Evolutionary conservation across 148 eudicot genomes (phyloP).

Genomic region (Camellia lanceoleosa): DNA sequence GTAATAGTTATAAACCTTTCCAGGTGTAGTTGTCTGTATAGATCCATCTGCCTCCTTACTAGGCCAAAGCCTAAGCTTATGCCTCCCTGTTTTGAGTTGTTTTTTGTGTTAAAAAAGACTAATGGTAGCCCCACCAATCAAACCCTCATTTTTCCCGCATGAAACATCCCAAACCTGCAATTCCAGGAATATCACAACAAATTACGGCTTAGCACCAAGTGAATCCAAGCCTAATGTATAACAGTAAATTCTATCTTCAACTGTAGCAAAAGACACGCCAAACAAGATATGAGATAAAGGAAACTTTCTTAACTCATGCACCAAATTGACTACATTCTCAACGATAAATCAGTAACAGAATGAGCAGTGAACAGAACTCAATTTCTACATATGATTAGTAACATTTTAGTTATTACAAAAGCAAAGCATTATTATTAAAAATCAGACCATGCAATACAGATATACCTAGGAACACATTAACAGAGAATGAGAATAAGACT

Average conservation of each 20-base stretch:
- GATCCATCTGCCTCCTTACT: slow-evolving; percentile 93
- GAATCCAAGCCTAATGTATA: not conserved
- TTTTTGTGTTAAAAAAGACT: slow-evolving; percentile 89
- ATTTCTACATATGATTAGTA: not conserved
- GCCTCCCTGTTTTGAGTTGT: slow-evolving; percentile 94
- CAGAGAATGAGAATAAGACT: too few species aligned
- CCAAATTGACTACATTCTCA: not conserved
- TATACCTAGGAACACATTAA: too few species aligned
- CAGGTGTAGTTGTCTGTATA: slow-evolving; percentile 75
- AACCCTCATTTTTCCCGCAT: slow-evolving; percentile 69
- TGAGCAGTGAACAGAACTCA: not conserved
- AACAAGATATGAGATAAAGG: not conserved
- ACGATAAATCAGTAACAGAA: not conserved
- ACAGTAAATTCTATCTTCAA: too few species aligned
- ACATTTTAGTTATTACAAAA: not conserved
- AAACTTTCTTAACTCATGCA: not conserved
- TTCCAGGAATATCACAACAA: slow-evolving; percentile 13
- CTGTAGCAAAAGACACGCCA: not conserved
- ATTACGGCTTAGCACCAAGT: not conserved
- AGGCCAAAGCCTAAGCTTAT: slow-evolving; percentile 87
- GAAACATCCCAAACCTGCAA: slow-evolving; percentile 95
- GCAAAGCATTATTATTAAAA: not conserved
- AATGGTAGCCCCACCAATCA: slow-evolving; percentile 95
- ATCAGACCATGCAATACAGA: too few species aligned
- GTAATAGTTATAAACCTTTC: slow-evolving; percentile 55